A percentile compares a stretch with the other conserved stretches of the same genome.
These are phyloP conservation scores for Ascobolus immersus DNA, from an alignment of 495 filamentous ascomycete species.

Conservation along the genomic window DNA sequence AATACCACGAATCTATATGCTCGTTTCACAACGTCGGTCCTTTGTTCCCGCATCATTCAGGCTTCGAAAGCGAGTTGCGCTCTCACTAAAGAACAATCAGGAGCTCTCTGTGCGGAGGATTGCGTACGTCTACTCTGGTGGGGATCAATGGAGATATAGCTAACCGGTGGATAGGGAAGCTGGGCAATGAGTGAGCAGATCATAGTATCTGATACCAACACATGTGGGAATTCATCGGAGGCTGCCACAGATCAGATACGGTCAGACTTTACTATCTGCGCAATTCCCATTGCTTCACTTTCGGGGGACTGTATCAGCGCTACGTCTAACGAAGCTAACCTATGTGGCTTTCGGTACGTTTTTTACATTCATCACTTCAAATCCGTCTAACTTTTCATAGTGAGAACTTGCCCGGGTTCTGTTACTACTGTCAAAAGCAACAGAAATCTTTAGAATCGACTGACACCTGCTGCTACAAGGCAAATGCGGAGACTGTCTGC, in stretches of 20 bases:
- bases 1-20: constrained; percentile 76
- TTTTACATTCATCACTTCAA: neutral
- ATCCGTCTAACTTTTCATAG: constrained; percentile 15
- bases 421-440: constrained; percentile 60
- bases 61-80: constrained; percentile 53
- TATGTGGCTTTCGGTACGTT: constrained; percentile 48
- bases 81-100: constrained; percentile 33
- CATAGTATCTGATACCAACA: constrained; percentile 43
- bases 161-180: constrained; percentile 33
- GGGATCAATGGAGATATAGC: neutral
- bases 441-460: constrained; percentile 73
- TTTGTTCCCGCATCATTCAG: constrained; percentile 90
- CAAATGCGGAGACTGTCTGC: constrained; percentile 47
- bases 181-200: constrained; percentile 70
- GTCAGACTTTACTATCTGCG: constrained; percentile 78
- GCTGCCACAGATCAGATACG: constrained; percentile 54
- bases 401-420: constrained; percentile 58
- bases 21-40: constrained; percentile 68
- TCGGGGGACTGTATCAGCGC: constrained; percentile 49
- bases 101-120: constrained; percentile 68
- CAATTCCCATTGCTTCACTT: constrained; percentile 53
- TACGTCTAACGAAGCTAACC: constrained; percentile 50
- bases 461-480: constrained; percentile 78
- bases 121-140: constrained; percentile 35
- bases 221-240: constrained; percentile 38